Conservation (phyloP, 2,329 filamentous ascomycete genomes). For the Exophiala sp. region DNA sequence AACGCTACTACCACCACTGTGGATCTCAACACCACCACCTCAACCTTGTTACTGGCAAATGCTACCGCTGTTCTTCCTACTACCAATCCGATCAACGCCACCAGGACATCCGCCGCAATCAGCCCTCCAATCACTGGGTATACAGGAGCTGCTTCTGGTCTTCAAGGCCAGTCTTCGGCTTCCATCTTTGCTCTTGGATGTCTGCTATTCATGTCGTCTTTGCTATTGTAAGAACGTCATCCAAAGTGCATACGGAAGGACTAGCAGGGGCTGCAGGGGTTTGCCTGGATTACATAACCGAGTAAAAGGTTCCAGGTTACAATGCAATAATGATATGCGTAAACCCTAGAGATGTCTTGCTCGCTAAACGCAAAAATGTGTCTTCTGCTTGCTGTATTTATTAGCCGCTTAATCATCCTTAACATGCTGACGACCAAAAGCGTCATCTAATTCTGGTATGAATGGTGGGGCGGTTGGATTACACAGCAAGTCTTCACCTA, state of each 20-base stretch:
- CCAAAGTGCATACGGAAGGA: background rate
- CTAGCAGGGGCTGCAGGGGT: background rate
- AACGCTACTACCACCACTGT: constrained; percentile 15
- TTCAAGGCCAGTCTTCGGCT: constrained; percentile 8
- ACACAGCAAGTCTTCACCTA: background rate
- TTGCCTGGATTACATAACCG: background rate
- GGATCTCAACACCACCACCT: constrained; percentile 23
- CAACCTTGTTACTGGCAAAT: constrained; percentile 18
- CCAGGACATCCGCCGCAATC: constrained; percentile 12
- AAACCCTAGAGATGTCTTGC: background rate
- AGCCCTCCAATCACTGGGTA: constrained; percentile 20
- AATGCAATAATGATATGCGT: background rate
- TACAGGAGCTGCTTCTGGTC: constrained; percentile 13
- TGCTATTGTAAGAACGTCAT: constrained; percentile 8
- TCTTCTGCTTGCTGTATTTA: constrained; percentile 10
- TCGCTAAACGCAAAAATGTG: background rate
- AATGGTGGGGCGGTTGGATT: constrained; percentile 5
- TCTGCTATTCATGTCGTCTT: constrained; percentile 14
- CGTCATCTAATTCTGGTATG: background rate
- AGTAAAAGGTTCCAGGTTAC: background rate
- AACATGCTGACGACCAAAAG: constrained; percentile 10
- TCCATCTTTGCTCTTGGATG: constrained; percentile 20
- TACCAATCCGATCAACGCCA: constrained; percentile 7
- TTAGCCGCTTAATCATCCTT: constrained; percentile 21
- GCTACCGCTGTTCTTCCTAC: constrained; percentile 9